Evolutionary conservation across 2,329 filamentous ascomycete species (phyloP), one percentile per base, ranked within the genome.

Genomic region (Xylogone sp.): DNA sequence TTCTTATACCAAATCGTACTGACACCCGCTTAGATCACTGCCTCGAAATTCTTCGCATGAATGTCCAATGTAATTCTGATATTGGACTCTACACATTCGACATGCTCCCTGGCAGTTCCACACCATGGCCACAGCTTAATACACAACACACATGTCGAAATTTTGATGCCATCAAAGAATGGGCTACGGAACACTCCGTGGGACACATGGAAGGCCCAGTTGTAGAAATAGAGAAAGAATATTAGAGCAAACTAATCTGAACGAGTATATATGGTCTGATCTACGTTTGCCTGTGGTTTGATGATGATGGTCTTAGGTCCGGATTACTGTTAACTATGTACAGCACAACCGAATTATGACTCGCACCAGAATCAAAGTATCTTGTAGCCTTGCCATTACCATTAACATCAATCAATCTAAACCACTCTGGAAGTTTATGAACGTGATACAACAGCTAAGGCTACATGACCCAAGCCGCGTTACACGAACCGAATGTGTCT

Each of bases 111-210:
- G 71, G 65, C 29, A 61, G 65, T 45, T 69, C 72, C 52, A 71
- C 76, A 42, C 75, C 77, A 53, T 81, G 77, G 78, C 77, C 77
- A 2, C 73, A 81, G 61, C 78, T 80, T 44, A 75, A 74, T 61
- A 77, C 77, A 2, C 67, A 72, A 29, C 77, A 81, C 56, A 76
- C 73, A 7, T 82, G 78, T 61, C 67, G 78, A 29, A 78, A 81
- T 57, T 82, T 79, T 51, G 72, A 79, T 51, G 70, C 64, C 20
- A 71, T 81, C 51, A 67, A 71, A 39, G 65, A 76, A 22, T 82
- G 78, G 78, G 78, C 75, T 0, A 66, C 76, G 46, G 72, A 79
- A 43, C 70, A 81, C 54, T 75, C 75, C 0, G 77, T 79, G 6
- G 63, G 63, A 19, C 64, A 63, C 22, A 63, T 63, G 60, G 62